Evolutionary conservation across 2,329 filamentous ascomycete species (phyloP).

Genomic region (Pochonia chlamydosporia): DNA sequence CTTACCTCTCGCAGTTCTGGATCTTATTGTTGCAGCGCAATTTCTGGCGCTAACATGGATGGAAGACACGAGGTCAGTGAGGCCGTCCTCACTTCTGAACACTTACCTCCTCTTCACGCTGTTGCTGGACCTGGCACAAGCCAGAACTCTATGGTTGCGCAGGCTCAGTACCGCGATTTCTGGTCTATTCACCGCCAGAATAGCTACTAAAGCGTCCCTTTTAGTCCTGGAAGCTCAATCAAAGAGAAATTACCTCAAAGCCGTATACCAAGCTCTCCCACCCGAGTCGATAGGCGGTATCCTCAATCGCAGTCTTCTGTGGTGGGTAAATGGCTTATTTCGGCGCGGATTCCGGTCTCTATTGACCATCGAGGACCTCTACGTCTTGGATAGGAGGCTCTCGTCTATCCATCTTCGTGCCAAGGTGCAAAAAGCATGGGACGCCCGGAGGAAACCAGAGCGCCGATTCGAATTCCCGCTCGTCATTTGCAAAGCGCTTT

Average conservation of each 20-base stretch:
- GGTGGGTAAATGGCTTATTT: slow-evolving; percentile 27
- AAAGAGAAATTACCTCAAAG: slow-evolving; percentile 20
- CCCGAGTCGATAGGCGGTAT: slow-evolving; percentile 27
- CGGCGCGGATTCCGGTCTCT: slow-evolving; percentile 13
- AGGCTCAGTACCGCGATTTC: slow-evolving; percentile 9
- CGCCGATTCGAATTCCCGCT: slow-evolving; percentile 6
- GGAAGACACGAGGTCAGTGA: slow-evolving; percentile 24
- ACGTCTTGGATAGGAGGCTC: slow-evolving; percentile 11
- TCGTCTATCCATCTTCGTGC: slow-evolving; percentile 5
- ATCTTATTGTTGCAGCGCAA: slow-evolving; percentile 17
- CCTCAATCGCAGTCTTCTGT: slow-evolving; percentile 25
- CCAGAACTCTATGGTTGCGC: slow-evolving; percentile 25
- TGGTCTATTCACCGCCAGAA: slow-evolving; percentile 16
- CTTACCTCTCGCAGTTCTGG: slow-evolving; percentile 11
- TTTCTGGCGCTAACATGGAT: slow-evolving; percentile 21
- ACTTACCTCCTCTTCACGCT: slow-evolving; percentile 23
- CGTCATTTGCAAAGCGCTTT: not conserved
- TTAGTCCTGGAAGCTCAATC: slow-evolving; percentile 23
- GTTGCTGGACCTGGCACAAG: slow-evolving; percentile 24
- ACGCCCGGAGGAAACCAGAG: not conserved
- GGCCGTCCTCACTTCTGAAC: slow-evolving; percentile 24
- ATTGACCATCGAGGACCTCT: slow-evolving; percentile 10
- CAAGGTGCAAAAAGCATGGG: slow-evolving; percentile 9
- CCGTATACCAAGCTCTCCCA: slow-evolving; percentile 12
- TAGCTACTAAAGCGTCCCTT: slow-evolving; percentile 20